phyloP scores from a whole-genome alignment of 2,329 filamentous ascomycete species.

The Aspergillus aculeatinus region DNA sequence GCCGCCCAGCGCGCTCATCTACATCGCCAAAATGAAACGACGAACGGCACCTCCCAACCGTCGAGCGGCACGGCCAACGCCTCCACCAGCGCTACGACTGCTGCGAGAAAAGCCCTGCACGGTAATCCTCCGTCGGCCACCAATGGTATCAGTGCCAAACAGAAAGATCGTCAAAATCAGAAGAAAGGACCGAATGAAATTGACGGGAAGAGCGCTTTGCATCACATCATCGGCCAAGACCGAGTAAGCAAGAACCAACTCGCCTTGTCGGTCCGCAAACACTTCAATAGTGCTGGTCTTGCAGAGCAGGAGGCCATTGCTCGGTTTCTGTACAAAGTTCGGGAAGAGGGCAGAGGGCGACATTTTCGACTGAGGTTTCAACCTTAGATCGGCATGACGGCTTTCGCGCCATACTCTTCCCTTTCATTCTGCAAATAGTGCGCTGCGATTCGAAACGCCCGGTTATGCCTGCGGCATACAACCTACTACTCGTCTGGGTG shows the following conservation, averaged over 20 bases:
- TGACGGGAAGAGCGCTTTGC: constrained; percentile 21
- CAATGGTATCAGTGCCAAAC: constrained; percentile 15
- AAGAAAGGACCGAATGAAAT: constrained; percentile 9
- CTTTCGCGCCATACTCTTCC: background rate
- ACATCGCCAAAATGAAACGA: constrained; percentile 13
- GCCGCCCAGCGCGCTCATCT: constrained; percentile 30
- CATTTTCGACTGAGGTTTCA: constrained; percentile 45
- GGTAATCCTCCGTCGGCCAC: background rate
- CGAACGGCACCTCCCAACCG: constrained; percentile 13
- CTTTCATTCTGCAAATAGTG: background rate
- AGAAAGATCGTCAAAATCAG: constrained; percentile 9
- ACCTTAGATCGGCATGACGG: constrained; percentile 27
- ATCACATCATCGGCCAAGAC: constrained; percentile 37
- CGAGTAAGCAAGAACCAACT: constrained; percentile 45
- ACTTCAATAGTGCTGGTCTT: constrained; percentile 49
- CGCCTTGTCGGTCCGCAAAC: constrained; percentile 45
- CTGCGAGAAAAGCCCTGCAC: constrained; percentile 7
- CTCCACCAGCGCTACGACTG: background rate
- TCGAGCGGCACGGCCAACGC: background rate
- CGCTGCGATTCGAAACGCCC: background rate
- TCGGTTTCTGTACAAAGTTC: constrained; percentile 50
- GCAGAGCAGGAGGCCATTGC: constrained; percentile 50
- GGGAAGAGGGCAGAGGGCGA: constrained; percentile 43
- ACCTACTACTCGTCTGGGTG: background rate
- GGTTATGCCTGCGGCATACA: background rate